Conservation (phyloP, 2,329 filamentous ascomycete genomes). For the Venturia oleaginea region DNA sequence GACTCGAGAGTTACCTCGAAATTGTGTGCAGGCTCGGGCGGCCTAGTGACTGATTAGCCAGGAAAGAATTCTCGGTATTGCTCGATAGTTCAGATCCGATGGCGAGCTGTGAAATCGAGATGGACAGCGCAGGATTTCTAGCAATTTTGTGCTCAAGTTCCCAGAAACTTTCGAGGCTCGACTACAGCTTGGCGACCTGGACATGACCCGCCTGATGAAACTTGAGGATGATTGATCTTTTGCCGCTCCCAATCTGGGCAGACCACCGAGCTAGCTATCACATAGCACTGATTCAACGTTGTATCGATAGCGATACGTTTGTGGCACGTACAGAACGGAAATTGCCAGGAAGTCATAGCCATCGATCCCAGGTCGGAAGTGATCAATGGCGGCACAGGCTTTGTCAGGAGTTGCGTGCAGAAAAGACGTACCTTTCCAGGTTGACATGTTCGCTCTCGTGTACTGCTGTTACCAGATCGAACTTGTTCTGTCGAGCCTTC, state of each 20-base stretch:
- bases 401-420: too few relatives aligned
- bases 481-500: conserved; percentile 55
- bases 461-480: conserved; percentile 56
- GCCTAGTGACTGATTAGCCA: conserved; percentile 23
- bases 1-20: conserved; percentile 63
- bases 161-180: too few relatives aligned
- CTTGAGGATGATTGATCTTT: too few relatives aligned
- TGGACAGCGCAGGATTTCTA: too few relatives aligned
- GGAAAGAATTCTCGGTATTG: conserved; percentile 15
- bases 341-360: neutral
- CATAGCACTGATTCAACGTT: neutral
- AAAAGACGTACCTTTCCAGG: conserved; percentile 31
- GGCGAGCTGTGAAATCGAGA: too few relatives aligned
- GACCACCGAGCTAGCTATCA: neutral
- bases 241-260: too few relatives aligned
- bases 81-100: neutral
- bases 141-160: too few relatives aligned
- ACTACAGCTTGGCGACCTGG: too few relatives aligned
- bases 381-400: neutral
- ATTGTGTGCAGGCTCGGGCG: conserved; percentile 56
- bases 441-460: conserved; percentile 56
- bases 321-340: neutral
- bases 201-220: too few relatives aligned
- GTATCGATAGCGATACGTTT: neutral
- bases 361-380: neutral